These are phyloP conservation scores for Aspergillus vadensis DNA, from an alignment of 2,329 filamentous ascomycete species.

Conservation along the genomic window DNA sequence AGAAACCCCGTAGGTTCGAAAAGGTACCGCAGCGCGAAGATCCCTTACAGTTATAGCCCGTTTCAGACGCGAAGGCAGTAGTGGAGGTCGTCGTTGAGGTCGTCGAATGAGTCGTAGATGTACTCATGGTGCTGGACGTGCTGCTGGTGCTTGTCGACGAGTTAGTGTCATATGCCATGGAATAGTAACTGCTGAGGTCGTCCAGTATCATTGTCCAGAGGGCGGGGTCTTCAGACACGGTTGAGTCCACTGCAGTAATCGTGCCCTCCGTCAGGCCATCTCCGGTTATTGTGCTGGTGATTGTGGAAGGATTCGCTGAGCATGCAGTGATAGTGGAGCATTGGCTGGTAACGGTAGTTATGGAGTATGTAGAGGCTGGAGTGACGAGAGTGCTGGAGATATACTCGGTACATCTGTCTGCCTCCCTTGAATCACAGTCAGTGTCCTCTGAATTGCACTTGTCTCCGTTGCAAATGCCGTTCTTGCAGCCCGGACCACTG, in stretches of 20 bases:
- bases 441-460: slow-evolving; percentile 17
- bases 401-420: slow-evolving; percentile 17
- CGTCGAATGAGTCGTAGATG: no score
- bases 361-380: slow-evolving; percentile 17
- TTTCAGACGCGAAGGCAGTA: no score
- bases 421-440: slow-evolving; percentile 19
- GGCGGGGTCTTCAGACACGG: not conserved
- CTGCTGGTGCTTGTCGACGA: not conserved
- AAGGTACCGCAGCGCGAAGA: no score
- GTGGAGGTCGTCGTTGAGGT: no score
- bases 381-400: slow-evolving; percentile 13
- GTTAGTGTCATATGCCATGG: not conserved
- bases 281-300: slow-evolving; percentile 13
- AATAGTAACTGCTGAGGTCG: not conserved
- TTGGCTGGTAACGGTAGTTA: slow-evolving; percentile 8
- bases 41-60: no score
- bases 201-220: not conserved
- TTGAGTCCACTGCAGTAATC: not conserved
- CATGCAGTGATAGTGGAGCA: slow-evolving; percentile 23
- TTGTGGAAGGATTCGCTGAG: slow-evolving; percentile 12
- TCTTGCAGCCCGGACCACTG: slow-evolving; percentile 13
- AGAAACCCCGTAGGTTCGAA: no score
- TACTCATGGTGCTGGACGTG: not conserved
- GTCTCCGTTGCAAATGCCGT: slow-evolving; percentile 15
- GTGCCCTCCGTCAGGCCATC: slow-evolving; percentile 10